Conservation (phyloP, 2,329 filamentous ascomycete species). For the Phyllosticta capitalensis region DNA sequence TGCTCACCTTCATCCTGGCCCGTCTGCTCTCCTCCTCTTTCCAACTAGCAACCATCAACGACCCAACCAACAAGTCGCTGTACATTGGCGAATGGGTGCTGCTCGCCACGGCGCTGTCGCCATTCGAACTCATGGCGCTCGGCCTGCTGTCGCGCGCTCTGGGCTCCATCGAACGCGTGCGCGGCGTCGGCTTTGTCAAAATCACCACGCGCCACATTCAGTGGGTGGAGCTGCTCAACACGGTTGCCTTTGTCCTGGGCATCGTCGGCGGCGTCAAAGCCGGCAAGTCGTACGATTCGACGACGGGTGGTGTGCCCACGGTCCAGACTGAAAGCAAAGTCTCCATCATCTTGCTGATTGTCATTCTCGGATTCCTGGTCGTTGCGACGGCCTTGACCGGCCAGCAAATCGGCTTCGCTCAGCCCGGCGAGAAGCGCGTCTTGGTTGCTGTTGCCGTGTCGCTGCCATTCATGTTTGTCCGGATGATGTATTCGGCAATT, state of each 20-base stretch:
- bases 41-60: slow-evolving; percentile 1
- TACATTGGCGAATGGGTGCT: slow-evolving; percentile 10
- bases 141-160: slow-evolving; percentile 5
- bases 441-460: neutral
- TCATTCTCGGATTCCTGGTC: neutral
- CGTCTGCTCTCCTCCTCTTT: slow-evolving; percentile 1
- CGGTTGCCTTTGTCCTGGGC: neutral
- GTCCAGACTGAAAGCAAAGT: neutral
- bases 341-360: neutral
- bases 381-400: neutral
- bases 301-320: neutral
- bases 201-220: slow-evolving; percentile 3
- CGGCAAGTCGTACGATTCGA: neutral
- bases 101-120: slow-evolving; percentile 4
- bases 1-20: neutral
- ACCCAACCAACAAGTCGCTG: neutral
- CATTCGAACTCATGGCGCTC: slow-evolving; percentile 2
- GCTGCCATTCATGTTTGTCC: neutral
- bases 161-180: neutral
- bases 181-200: neutral
- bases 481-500: neutral
- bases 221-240: slow-evolving; percentile 2
- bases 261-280: slow-evolving; percentile 2
- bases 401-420: neutral
- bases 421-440: slow-evolving; percentile 6